Evolutionary conservation across 768 basidiomycete species (phyloP).

Genomic region (Paxillus ammoniavirescens): DNA sequence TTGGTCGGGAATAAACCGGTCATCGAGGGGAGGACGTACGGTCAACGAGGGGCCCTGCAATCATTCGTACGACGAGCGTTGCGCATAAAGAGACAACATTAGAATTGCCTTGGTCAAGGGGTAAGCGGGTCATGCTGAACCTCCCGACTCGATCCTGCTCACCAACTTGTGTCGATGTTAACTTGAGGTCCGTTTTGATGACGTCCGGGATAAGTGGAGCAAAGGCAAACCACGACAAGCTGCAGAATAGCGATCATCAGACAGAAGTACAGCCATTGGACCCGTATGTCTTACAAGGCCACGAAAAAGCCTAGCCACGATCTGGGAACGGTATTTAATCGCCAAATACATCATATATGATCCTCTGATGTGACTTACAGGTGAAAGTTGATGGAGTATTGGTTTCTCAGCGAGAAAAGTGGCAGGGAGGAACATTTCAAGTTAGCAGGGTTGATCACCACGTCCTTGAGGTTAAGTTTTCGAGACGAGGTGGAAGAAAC

Average conservation of each 20-base stretch:
- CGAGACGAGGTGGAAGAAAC: not conserved
- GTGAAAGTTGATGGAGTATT: constrained; percentile 51
- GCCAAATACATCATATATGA: constrained; percentile 15
- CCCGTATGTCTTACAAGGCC: constrained; percentile 37
- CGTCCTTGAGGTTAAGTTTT: constrained; percentile 7
- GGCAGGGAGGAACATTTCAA: constrained; percentile 52
- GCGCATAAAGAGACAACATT: constrained; percentile 47
- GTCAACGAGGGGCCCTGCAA: constrained; percentile 51
- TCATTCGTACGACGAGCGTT: constrained; percentile 47
- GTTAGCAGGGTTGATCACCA: constrained; percentile 46
- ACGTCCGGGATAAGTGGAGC: constrained; percentile 58
- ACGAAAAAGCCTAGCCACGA: constrained; percentile 47
- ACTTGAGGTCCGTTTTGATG: constrained; percentile 50
- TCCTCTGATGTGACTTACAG: constrained; percentile 30
- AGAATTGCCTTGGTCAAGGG: constrained; percentile 37
- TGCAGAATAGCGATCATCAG: constrained; percentile 3
- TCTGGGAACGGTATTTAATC: constrained; percentile 21
- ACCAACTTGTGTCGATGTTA: constrained; percentile 47
- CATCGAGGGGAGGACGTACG: constrained; percentile 18
- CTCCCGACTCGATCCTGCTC: not conserved
- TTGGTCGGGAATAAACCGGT: not conserved
- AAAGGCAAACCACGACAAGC: constrained; percentile 56
- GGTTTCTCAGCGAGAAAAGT: constrained; percentile 45
- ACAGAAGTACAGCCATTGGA: not conserved
- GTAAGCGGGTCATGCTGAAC: not conserved